phyloP scores from a whole-genome alignment of 306 rosid species.

The Abrus precatorius region DNA sequence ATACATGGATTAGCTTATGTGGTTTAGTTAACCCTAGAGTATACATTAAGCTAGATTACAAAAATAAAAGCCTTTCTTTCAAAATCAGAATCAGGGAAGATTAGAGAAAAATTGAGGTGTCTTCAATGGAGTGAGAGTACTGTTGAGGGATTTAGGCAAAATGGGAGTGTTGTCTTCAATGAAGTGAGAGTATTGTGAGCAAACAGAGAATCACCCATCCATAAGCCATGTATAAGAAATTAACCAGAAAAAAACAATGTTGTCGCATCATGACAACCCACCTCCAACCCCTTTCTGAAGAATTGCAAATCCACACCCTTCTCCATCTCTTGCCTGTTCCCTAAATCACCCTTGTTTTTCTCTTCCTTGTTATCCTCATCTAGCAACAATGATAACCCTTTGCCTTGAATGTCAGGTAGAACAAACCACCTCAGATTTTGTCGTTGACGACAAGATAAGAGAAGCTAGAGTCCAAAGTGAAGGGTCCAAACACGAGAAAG shows the following conservation, averaged over 20 bases:
- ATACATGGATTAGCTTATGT: too few relatives aligned
- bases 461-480: constrained; percentile 59
- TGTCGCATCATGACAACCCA: constrained; percentile 79
- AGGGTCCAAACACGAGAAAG: constrained; percentile 56
- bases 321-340: constrained; percentile 52
- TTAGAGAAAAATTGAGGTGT: too few relatives aligned
- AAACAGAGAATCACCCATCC: constrained; percentile 86
- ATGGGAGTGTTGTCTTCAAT: too few relatives aligned
- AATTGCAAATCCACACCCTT: constrained; percentile 70
- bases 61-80: too few relatives aligned
- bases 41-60: too few relatives aligned
- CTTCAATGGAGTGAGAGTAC: too few relatives aligned
- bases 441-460: constrained; percentile 72
- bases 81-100: too few relatives aligned
- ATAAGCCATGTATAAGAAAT: constrained; percentile 77
- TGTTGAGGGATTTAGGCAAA: too few relatives aligned
- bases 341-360: constrained; percentile 55
- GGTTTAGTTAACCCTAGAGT: too few relatives aligned
- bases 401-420: constrained; percentile 62
- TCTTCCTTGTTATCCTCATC: constrained; percentile 41
- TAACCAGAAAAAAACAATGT: constrained; percentile 70
- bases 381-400: constrained; percentile 5
- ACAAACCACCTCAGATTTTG: constrained; percentile 73
- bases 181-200: too few relatives aligned
- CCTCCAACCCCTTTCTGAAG: constrained; percentile 74